These are phyloP conservation scores for Volvox reticuliferus DNA, from an alignment of 139 green algal species.

Conservation along the genomic window DNA sequence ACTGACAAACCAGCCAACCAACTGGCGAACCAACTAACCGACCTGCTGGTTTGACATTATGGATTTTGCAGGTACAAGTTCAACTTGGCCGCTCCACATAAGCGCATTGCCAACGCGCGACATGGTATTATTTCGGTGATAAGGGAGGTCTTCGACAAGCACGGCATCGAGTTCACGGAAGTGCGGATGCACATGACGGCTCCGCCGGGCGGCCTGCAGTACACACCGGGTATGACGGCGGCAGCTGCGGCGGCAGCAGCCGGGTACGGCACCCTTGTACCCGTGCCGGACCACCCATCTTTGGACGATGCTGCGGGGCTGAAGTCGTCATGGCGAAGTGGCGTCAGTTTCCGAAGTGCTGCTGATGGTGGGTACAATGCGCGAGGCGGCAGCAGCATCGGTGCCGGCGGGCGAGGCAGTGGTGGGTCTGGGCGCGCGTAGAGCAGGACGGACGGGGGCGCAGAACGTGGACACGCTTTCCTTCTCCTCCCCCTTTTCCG, in stretches of 20 bases:
- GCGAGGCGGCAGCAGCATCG: background rate
- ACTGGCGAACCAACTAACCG: background rate
- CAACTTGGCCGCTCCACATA: slow-evolving; percentile 40
- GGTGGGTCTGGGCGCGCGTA: too few relatives aligned
- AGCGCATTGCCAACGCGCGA: slow-evolving; percentile 41
- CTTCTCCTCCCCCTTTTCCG: too few relatives aligned
- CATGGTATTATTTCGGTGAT: slow-evolving; percentile 42
- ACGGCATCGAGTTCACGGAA: slow-evolving; percentile 5
- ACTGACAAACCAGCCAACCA: too few relatives aligned
- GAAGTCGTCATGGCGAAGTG: background rate
- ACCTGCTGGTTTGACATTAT: too few relatives aligned
- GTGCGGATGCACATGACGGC: background rate
- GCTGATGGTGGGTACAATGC: background rate
- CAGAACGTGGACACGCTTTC: too few relatives aligned
- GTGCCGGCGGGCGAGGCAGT: background rate
- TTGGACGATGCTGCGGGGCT: background rate
- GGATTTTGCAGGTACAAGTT: slow-evolving; percentile 31
- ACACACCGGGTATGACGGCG: background rate
- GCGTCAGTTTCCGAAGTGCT: background rate
- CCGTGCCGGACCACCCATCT: background rate
- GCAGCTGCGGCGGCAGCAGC: background rate
- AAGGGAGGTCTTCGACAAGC: background rate
- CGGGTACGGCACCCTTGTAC: background rate
- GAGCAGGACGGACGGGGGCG: too few relatives aligned
- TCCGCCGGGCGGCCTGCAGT: background rate